These are phyloP conservation scores for Adiantum capillusveneris DNA, from an alignment of 75 land plant species.

Conservation along the genomic window DNA sequence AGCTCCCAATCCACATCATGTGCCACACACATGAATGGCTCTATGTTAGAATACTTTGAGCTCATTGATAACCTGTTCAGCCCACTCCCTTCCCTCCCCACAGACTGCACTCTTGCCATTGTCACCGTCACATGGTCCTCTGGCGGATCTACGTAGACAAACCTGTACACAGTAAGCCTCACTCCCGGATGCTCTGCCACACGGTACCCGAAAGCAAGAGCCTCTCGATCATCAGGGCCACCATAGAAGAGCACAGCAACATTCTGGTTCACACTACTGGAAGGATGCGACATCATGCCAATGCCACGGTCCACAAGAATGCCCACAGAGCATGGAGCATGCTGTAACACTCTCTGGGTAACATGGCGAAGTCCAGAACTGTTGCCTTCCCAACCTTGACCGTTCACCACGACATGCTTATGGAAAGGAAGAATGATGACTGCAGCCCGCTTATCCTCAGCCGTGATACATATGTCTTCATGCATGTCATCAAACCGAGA, in stretches of 20 bases:
- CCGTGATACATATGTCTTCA: conserved; percentile 55
- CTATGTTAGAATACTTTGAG: too few species aligned
- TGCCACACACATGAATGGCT: too few species aligned
- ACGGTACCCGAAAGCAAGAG: conserved; percentile 48
- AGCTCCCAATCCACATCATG: not conserved
- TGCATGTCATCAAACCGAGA: conserved; percentile 49
- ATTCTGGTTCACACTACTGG: conserved; percentile 20
- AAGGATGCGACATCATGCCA: conserved; percentile 21
- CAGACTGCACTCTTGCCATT: not conserved
- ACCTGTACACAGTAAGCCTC: conserved; percentile 37
- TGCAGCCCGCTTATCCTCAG: conserved; percentile 37
- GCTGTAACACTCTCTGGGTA: conserved; percentile 46
- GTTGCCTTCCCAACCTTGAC: conserved; percentile 24
- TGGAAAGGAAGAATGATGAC: conserved; percentile 69
- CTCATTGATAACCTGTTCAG: too few species aligned
- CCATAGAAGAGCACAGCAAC: conserved; percentile 62
- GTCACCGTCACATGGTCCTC: not conserved
- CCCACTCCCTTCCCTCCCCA: not conserved
- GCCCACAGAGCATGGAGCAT: conserved; percentile 73
- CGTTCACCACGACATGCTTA: conserved; percentile 26
- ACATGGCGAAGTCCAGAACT: conserved; percentile 42
- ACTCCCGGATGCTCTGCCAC: conserved; percentile 80
- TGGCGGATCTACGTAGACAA: conserved; percentile 7
- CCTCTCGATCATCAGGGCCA: conserved; percentile 61
- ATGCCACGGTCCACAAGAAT: conserved; percentile 72